These are phyloP conservation scores for Lepidium sativum DNA, from an alignment of 345 rosid species.

Conservation along the genomic window DNA sequence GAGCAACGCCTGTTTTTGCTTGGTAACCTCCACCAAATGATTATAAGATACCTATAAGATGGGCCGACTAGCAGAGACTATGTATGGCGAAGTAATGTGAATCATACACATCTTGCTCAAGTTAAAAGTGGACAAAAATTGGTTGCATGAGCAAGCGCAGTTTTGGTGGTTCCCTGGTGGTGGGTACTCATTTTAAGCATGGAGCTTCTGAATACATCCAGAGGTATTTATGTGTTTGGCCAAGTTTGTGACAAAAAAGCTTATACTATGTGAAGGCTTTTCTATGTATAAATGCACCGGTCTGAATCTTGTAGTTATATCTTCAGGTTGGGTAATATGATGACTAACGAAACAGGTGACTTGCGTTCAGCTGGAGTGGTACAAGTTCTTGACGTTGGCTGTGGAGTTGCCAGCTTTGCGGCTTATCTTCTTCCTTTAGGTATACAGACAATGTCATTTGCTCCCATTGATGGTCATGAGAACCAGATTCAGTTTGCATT, in stretches of 20 bases:
- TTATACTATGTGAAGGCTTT: background rate
- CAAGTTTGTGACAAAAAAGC: background rate
- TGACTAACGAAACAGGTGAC: constrained; percentile 68
- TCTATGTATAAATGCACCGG: background rate
- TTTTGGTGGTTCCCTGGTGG: constrained; percentile 99
- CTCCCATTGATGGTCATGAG: constrained; percentile 90
- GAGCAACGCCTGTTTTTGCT: constrained; percentile 75
- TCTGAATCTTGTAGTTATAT: background rate
- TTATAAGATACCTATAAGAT: constrained; percentile 74
- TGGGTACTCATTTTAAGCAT: constrained; percentile 95
- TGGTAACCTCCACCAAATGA: constrained; percentile 81
- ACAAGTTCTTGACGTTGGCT: constrained; percentile 91
- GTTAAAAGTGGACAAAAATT: constrained; percentile 92
- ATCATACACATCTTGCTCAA: constrained; percentile 79
- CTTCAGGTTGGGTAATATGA: constrained; percentile 73
- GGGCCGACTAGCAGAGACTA: constrained; percentile 94
- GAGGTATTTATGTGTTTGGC: constrained; percentile 34
- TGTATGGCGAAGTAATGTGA: constrained; percentile 91
- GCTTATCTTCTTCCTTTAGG: constrained; percentile 79
- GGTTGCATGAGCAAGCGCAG: constrained; percentile 74
- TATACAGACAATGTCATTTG: constrained; percentile 93
- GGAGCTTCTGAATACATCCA: constrained; percentile 90
- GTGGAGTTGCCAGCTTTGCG: constrained; percentile 97
- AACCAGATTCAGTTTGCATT: constrained; percentile 98
- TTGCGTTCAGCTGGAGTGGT: constrained; percentile 75